These are phyloP conservation scores for Venturia effusa DNA, from an alignment of 2,329 filamentous ascomycete species.

Conservation along the genomic window DNA sequence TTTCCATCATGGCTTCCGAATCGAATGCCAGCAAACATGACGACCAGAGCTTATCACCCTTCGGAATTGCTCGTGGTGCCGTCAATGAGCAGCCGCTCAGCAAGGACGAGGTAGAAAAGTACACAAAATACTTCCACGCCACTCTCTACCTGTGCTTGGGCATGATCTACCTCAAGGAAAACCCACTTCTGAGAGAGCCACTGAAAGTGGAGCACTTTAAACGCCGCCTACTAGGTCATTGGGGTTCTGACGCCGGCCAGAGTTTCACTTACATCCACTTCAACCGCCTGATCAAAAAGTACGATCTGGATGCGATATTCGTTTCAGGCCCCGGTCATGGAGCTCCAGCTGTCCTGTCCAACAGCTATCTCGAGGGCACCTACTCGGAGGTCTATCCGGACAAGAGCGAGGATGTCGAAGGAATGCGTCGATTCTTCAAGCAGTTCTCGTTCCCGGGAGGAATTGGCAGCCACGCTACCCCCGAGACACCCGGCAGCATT, in stretches of 20 bases:
- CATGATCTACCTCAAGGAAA: constrained; percentile 70
- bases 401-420: constrained; percentile 56
- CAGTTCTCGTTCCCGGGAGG: constrained; percentile 74
- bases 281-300: constrained; percentile 73
- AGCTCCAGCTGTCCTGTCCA: constrained; percentile 63
- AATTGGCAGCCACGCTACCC: constrained; percentile 66
- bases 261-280: constrained; percentile 75
- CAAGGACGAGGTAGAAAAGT: constrained; percentile 11
- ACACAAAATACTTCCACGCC: constrained; percentile 11
- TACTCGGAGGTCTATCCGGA: constrained; percentile 70
- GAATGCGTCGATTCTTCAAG: constrained; percentile 69
- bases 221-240: constrained; percentile 63
- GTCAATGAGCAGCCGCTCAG: constrained; percentile 10
- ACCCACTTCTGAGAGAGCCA: constrained; percentile 60
- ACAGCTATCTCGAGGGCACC: constrained; percentile 66
- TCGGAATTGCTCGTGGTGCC: constrained; percentile 10
- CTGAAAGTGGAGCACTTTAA: constrained; percentile 63
- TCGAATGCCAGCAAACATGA: constrained; percentile 5
- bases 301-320: constrained; percentile 61
- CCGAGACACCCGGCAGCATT: constrained; percentile 65
- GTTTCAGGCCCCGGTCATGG: constrained; percentile 70
- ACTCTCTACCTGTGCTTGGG: constrained; percentile 8
- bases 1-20: neutral
- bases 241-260: constrained; percentile 70
- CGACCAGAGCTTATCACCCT: constrained; percentile 8